Percentiles rank a stretch among this genome's conserved stretches.
These are phyloP conservation scores for Dactylellina haptotyla DNA, from an alignment of 2,329 filamentous ascomycete species.

Conservation along the genomic window DNA sequence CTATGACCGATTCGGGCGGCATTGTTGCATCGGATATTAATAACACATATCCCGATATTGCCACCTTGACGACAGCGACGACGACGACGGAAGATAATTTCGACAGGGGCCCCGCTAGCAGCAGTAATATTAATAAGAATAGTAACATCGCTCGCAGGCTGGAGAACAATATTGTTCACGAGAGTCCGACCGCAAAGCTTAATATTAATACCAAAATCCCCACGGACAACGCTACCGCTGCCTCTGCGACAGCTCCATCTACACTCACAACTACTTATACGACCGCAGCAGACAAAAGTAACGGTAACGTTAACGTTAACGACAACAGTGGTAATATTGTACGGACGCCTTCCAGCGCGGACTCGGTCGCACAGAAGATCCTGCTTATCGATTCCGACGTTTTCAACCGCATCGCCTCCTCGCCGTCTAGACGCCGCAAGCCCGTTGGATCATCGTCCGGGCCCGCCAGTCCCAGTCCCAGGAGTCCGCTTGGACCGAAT, in stretches of 20 bases:
- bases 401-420: slow-evolving; percentile 27
- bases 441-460: slow-evolving; percentile 32
- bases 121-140: no score
- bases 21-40: background rate
- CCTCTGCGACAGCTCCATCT: background rate
- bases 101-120: no score
- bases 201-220: background rate
- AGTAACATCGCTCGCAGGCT: background rate
- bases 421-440: slow-evolving; percentile 1
- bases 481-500: background rate
- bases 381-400: slow-evolving; percentile 28
- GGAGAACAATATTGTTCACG: background rate
- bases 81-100: background rate
- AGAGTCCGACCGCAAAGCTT: background rate
- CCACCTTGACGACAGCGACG: background rate
- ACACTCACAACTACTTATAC: background rate
- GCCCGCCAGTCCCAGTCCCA: no score
- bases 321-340: background rate
- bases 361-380: slow-evolving; percentile 23
- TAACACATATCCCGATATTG: background rate
- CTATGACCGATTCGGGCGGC: background rate
- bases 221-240: background rate
- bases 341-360: slow-evolving; percentile 13
- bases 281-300: background rate
- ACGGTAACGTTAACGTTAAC: background rate